A percentile compares a stretch with the other conserved stretches of the same genome.
These are phyloP conservation scores for Oenanthe javanica DNA, from an alignment of 140 eudicot species.

Conservation along the genomic window DNA sequence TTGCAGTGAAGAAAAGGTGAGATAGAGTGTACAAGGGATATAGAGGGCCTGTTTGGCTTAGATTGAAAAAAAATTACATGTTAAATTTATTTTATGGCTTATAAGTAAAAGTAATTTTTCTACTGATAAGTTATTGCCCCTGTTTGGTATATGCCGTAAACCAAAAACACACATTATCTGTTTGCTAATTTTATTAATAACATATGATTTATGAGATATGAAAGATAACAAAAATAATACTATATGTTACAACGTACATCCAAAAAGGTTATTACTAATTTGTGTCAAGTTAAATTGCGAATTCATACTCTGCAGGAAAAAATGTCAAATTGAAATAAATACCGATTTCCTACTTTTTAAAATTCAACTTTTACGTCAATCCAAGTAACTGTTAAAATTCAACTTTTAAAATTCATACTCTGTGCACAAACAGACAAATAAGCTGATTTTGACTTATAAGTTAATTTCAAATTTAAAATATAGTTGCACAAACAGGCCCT, in stretches of 20 bases:
- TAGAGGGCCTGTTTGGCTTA: not conserved
- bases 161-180: not conserved
- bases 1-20: not conserved
- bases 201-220: not conserved
- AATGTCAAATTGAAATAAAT: no score
- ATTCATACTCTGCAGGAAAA: no score
- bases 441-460: no score
- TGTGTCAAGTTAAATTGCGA: not conserved
- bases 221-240: not conserved
- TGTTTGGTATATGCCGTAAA: not conserved
- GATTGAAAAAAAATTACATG: not conserved
- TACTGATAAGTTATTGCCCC: not conserved
- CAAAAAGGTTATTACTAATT: not conserved
- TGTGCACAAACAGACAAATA: no score
- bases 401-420: no score
- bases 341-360: not conserved
- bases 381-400: not conserved
- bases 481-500: not conserved
- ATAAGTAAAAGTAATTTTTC: not conserved
- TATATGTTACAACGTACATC: not conserved
- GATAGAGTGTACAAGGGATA: not conserved
- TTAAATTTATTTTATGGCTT: not conserved
- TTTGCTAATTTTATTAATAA: no score
- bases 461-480: no score
- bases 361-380: not conserved